Base-by-base conservation (phyloP, 169 alveolate species). In the Perkinsus olseni region DNA sequence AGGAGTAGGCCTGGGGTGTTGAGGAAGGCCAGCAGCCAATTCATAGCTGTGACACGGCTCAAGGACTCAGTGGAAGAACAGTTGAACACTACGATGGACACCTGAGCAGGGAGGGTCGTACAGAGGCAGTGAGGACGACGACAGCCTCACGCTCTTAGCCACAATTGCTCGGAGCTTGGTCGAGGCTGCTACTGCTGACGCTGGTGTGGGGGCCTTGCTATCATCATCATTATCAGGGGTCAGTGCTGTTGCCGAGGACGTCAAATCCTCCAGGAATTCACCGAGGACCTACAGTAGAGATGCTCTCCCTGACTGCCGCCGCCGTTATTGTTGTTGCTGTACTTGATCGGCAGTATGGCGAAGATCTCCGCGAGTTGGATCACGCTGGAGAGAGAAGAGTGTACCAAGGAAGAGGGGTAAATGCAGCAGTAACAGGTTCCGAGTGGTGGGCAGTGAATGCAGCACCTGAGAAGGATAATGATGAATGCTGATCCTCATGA, bases 341-440 rank as follows among this genome's bases (percentile, higher is more conserved):
- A 94, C 90, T 8, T 92, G 62, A 38, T 94, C 95, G 48, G 95
- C 95, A 24, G 94, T 94, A 45, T 94, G 95, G n/a, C 95, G 93
- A 38, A 94, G 91, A 39, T 94, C 95, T 6, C 95, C 93, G 92
- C 92, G 39, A 74, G 90, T 34, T 21, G 74, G 36, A 50, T 38
- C 91, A 36, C 38, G 92, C 74, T 31, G 94, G 38, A 94, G 91
- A 74, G 40, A 90, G 93, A 94, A 93, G 39, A 94, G 93, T 34
- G 94, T 92, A 74, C 93, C 95, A 37, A 94, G 93, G 31, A 94
- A 94, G 10, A 91, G 93, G n/a, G 94, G 95, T 50, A 94, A 74
- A 82, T 94, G 91, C 40, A 74, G 93, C 37, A 94, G 92, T 93
- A 94, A 37, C 37, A 91, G 94, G 21, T 91, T 92, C 38, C 93